phyloP scores from a whole-genome alignment of 768 basidiomycete genomes.

The Boletus sp. region DNA sequence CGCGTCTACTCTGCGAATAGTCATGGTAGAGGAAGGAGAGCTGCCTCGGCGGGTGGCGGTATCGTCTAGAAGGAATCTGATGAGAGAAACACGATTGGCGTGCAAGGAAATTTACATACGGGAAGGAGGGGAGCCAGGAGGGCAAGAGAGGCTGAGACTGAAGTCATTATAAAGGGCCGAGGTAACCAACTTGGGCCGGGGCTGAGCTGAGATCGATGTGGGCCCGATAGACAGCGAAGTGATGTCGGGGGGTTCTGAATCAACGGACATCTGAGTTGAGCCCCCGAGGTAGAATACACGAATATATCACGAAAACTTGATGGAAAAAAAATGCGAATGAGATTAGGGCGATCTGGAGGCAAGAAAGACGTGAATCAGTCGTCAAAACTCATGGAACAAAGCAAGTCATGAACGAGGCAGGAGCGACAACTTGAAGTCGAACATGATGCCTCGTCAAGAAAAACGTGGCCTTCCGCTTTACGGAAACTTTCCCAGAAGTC shows the following conservation, averaged over 20 bases:
- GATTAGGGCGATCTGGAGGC: conserved; percentile 6
- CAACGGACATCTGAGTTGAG: conserved; percentile 24
- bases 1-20: conserved; percentile 26
- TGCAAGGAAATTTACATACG: conserved; percentile 20
- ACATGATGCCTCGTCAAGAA: conserved; percentile 23
- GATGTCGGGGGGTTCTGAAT: conserved; percentile 12
- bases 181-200: conserved; percentile 11
- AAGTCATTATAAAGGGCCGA: conserved; percentile 24
- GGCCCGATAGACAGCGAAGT: conserved; percentile 16
- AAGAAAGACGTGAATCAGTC: conserved; percentile 27
- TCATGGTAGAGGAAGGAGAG: conserved; percentile 35
- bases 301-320: neutral
- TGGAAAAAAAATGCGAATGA: neutral
- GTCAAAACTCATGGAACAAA: conserved; percentile 32
- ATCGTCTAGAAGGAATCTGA: conserved; percentile 26
- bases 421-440: conserved; percentile 15
- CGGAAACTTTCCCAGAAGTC: conserved; percentile 22
- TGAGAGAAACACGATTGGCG: conserved; percentile 35
- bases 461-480: conserved; percentile 31
- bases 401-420: conserved; percentile 26
- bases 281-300: conserved; percentile 17
- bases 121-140: conserved; percentile 2
- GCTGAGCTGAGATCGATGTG: conserved; percentile 13
- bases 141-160: neutral
- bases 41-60: conserved; percentile 7